Evolutionary conservation across 306 rosid species (phyloP).

Genomic region (Cucurbita pepo): DNA sequence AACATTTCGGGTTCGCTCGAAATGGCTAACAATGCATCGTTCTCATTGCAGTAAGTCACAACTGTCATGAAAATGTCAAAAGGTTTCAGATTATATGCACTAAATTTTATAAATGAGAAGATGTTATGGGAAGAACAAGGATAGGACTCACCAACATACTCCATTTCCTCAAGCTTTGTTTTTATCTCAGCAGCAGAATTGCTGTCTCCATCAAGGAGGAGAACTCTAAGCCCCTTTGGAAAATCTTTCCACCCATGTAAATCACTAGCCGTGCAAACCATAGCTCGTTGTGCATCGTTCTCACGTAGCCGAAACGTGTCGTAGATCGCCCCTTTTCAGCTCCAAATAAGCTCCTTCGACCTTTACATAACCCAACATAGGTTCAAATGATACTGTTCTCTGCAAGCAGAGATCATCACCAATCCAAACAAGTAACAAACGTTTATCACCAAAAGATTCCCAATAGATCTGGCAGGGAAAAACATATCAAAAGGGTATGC

Average conservation of each 20-base stretch:
- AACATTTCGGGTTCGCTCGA: not conserved
- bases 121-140: slow-evolving; percentile 12
- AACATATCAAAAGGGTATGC: not conserved
- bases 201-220: slow-evolving; percentile 66
- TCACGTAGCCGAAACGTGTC: slow-evolving; percentile 18
- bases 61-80: not conserved
- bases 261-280: slow-evolving; percentile 95
- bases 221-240: slow-evolving; percentile 89
- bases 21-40: slow-evolving; percentile 11
- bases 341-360: slow-evolving; percentile 7
- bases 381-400: not conserved
- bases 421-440: not conserved
- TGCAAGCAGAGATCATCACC: not conserved
- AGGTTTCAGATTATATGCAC: not conserved
- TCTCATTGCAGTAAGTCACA: slow-evolving; percentile 8
- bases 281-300: slow-evolving; percentile 98
- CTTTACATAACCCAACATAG: not conserved
- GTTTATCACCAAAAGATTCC: not conserved
- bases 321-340: slow-evolving; percentile 21
- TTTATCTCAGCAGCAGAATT: slow-evolving; percentile 59
- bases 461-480: not conserved
- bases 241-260: slow-evolving; percentile 89
- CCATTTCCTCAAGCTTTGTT: slow-evolving; percentile 72
- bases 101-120: no score
- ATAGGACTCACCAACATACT: slow-evolving; percentile 44